Evolutionary conservation across 2,329 filamentous ascomycete species (phyloP).

Genomic region (Fusarium continuum): DNA sequence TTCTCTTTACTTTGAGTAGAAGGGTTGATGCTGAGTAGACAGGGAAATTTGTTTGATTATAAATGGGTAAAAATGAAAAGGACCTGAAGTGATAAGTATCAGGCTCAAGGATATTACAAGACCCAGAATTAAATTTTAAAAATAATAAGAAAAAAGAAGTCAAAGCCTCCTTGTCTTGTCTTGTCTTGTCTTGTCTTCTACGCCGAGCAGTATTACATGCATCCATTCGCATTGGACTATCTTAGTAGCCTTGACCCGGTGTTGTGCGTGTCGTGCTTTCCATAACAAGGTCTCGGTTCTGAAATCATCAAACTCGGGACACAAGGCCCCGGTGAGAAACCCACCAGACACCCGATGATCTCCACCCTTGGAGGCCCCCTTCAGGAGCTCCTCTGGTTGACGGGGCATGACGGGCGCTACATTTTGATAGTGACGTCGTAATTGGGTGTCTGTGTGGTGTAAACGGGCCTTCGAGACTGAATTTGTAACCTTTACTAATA

Average conservation of each 20-base stretch:
- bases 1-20: background rate
- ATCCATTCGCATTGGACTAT: background rate
- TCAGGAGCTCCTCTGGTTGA: constrained; percentile 29
- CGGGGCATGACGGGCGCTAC: constrained; percentile 18
- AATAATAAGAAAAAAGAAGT: constrained; percentile 14
- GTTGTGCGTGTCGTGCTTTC: constrained; percentile 25
- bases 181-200: background rate
- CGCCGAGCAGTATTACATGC: background rate
- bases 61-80: constrained; percentile 3
- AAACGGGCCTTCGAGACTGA: constrained; percentile 1
- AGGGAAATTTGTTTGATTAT: constrained; percentile 1
- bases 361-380: constrained; percentile 29
- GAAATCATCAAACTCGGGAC: constrained; percentile 23
- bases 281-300: constrained; percentile 32
- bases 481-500: constrained; percentile 3
- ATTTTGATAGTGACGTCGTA: constrained; percentile 11
- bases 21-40: constrained; percentile 19
- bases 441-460: constrained; percentile 10
- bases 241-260: constrained; percentile 1
- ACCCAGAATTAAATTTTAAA: no score
- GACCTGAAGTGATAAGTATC: background rate
- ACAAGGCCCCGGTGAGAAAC: constrained; percentile 17
- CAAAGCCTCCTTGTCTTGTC: constrained; percentile 2
- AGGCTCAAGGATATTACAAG: constrained; percentile 14
- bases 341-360: constrained; percentile 26